Evolutionary conservation across 129 eudicot species (phyloP), one percentile per base, ranked within the genome.

Genomic region (Tanacetum coccineum): DNA sequence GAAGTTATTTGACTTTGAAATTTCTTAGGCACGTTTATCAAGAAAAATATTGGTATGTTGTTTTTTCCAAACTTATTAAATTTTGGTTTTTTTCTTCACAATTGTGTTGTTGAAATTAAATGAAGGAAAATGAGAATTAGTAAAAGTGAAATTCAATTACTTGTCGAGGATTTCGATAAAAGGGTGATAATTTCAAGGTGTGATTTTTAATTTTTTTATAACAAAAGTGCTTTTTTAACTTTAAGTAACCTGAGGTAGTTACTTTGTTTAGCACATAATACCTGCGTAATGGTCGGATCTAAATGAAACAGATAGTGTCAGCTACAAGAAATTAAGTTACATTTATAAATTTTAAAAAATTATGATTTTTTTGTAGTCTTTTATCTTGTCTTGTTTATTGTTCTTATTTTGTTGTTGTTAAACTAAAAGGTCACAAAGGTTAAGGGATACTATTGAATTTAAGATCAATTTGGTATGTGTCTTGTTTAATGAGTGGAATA

Each of bases 91-190:
- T 32, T 6, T 5, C 40, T 32, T 36, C 9, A 36, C 0, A 36
- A 6, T 36, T 36, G 9, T 36, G 17, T 42, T 30, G 39, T 45
- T 45, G 66, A 70, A 39, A 52, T 17, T 32, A n/a, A 64, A 64
- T 72, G 36, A 72, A n/a, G n/a, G n/a, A n/a, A 47, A 17, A 48
- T 49, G 78, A 65, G 77, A 65, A 57, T 74, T 60, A 57, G 73
- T 74, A 56, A 73, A 74, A 74, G 78, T 25, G 25, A 47, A 66
- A 30, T 47, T 47, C 60, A 77, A 63, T 54, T 59, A 42, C 74
- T 56, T 50, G 15, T 72, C 78, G 44, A 72, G 73, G 70, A 52
- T 40, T 44, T 65, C 59, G 46, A 30, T 42, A 15, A 52, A 15
- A 32, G 19, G 39, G 46, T 39, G 64, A 62, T 60, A 71, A 45